These are phyloP conservation scores for Colletotrichum cordylinicola DNA, from an alignment of 2,329 filamentous ascomycete species.

Conservation along the genomic window DNA sequence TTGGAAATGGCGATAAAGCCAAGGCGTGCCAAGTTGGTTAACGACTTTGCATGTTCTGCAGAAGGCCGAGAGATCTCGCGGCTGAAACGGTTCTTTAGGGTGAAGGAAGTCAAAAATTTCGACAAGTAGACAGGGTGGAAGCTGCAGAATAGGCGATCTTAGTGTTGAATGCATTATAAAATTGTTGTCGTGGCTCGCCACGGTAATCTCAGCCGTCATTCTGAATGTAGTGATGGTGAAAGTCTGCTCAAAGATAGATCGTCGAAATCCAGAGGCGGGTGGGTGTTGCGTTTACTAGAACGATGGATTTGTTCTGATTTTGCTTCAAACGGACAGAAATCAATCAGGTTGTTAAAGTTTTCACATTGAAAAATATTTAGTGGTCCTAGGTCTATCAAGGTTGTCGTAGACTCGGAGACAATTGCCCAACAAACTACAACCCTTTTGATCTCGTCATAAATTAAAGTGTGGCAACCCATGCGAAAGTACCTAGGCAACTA, in stretches of 20 bases:
- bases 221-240: too few species aligned
- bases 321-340: neutral
- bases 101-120: neutral
- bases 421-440: too few species aligned
- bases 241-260: too few species aligned
- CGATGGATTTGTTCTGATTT: neutral
- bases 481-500: neutral
- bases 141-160: neutral
- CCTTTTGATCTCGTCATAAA: too few species aligned
- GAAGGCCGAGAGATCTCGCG: neutral
- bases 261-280: too few species aligned
- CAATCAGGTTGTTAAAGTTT: neutral
- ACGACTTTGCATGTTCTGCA: neutral
- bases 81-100: neutral
- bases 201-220: neutral
- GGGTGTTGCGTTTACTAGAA: too few species aligned
- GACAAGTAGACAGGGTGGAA: neutral
- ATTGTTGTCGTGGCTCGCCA: neutral
- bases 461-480: too few species aligned
- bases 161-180: neutral
- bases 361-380: neutral
- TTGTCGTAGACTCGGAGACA: neutral
- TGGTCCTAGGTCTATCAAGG: neutral
- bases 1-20: neutral
- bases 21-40: neutral